Conservation (phyloP, 768 basidiomycete species). For the Lactarius akahatsu region DNA sequence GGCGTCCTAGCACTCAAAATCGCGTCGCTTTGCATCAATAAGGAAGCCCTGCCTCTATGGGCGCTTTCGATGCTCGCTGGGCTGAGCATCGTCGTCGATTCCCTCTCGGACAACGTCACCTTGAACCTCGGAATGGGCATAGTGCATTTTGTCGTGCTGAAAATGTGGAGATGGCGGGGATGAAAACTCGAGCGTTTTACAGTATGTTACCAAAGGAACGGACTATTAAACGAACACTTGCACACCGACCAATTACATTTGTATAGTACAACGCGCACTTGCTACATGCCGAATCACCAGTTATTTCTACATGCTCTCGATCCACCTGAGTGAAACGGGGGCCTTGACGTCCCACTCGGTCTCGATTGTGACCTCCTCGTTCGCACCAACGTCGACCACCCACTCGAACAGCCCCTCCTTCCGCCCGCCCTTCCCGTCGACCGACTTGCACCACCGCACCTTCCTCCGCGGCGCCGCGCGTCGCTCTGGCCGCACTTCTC, state of each 20-base stretch:
- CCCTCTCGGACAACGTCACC: constrained; percentile 43
- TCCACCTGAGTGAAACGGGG: constrained; percentile 36
- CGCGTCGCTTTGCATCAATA: constrained; percentile 33
- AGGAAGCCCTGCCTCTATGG: constrained; percentile 30
- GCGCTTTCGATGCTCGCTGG: constrained; percentile 35
- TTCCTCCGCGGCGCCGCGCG: constrained; percentile 8
- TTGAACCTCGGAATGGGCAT: constrained; percentile 41
- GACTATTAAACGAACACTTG: background rate
- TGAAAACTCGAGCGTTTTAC: background rate
- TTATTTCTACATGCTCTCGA: constrained; percentile 22
- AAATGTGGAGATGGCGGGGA: background rate
- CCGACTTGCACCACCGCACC: constrained; percentile 40
- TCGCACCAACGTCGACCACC: constrained; percentile 46
- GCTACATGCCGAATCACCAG: background rate
- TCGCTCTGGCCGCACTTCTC: background rate
- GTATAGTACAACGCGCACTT: constrained; percentile 10
- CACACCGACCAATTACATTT: constrained; percentile 1
- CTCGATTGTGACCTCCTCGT: constrained; percentile 44
- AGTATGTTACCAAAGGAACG: background rate
- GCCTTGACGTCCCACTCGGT: constrained; percentile 55
- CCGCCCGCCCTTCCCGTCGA: constrained; percentile 48
- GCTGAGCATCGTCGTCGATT: constrained; percentile 48
- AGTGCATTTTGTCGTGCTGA: constrained; percentile 39
- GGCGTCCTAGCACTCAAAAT: constrained; percentile 30
- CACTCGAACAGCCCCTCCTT: constrained; percentile 60